Evolutionary conservation across 257 asterid species (phyloP), one percentile per base, ranked within the genome.

Genomic region (Scutellaria baicalensis): DNA sequence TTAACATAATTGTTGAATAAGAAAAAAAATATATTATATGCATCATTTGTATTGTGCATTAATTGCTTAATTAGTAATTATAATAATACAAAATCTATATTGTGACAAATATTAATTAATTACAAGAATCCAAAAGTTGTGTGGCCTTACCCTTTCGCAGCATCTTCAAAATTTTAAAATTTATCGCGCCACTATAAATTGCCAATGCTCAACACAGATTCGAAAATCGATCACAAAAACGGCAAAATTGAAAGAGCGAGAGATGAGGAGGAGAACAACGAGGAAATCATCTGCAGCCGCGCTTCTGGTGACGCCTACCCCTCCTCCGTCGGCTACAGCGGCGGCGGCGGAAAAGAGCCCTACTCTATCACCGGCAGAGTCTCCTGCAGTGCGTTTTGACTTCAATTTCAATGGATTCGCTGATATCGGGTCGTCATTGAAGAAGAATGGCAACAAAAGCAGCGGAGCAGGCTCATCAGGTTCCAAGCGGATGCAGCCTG

Each of bases 201-300:
- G 64, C 27, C 54, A 61, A 33, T 50, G 44, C 68, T 67, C 44
- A 59, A 2, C 42, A 12, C 36, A 50, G 64, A 43, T 16, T 8
- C 21, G 36, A 56, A 59, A 58, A 33, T 35, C 69, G 52, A 21
- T 59, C 70, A 20, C 59, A 38, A 36, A 57, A 33, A 48, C 57
- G 35, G 77, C 16, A 69, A 56, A 68, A 38, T 42, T 64, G 49
- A 61, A 47, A 66, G 69, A 35, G 54, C 8, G 38, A 76, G 75
- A 58, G 68, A 85, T 83, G 95, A 76, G 76, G 85, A 84, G 66
- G 78, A 81, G 81, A 77, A 43, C 85, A 3, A 81, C 79, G 66
- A 87, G 74, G 82, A 84, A 83, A 70, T 6, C 81, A 10, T 68
- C 87, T n/a, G 77, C 84, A 4, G 75, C 83, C 18, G 68, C 75